A percentile compares a stretch with the other conserved stretches of the same genome.
phyloP scores from a whole-genome alignment of 1,139 yeast genomes.

The Taiozyma sp. region DNA sequence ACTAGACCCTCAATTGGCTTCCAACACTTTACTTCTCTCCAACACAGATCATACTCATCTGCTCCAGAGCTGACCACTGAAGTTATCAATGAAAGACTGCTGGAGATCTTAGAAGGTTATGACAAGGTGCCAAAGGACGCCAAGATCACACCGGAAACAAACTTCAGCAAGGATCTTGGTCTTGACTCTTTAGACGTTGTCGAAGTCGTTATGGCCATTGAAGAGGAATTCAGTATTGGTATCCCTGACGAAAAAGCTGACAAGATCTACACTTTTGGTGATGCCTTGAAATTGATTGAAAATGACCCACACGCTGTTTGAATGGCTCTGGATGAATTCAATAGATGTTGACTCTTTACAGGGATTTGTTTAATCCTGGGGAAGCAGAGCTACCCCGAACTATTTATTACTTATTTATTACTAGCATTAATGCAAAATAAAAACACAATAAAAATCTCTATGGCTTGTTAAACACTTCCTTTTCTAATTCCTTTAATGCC shows the following conservation, averaged over 20 bases:
- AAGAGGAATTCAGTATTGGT: constrained; percentile 71
- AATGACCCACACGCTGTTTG: constrained; percentile 68
- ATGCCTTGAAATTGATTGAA: constrained; percentile 73
- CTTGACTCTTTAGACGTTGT: constrained; percentile 86
- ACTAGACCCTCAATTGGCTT: too few species aligned
- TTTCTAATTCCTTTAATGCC: constrained; percentile 39
- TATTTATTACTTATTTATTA: constrained; percentile 7
- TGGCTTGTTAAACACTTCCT: constrained; percentile 29
- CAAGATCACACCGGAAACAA: constrained; percentile 53
- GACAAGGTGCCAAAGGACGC: constrained; percentile 47
- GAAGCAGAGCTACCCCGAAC: too few species aligned
- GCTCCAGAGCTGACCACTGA: constrained; percentile 67
- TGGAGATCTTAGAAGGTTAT: constrained; percentile 76
- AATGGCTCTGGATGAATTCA: neutral
- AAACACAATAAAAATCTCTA: neutral
- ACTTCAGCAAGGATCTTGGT: constrained; percentile 73
- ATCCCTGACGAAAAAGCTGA: constrained; percentile 89
- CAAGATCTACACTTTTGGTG: constrained; percentile 75
- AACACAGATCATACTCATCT: constrained; percentile 46
- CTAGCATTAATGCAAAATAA: neutral
- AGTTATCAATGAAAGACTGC: constrained; percentile 68
- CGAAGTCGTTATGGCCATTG: constrained; percentile 87
- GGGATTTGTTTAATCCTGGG: too few species aligned
- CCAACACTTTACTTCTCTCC: neutral
- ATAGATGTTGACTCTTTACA: too few species aligned